A percentile compares a stretch with the other conserved stretches of the same genome.
phyloP scores from a whole-genome alignment of 306 rosid genomes.

The Cucurbita moschata region DNA sequence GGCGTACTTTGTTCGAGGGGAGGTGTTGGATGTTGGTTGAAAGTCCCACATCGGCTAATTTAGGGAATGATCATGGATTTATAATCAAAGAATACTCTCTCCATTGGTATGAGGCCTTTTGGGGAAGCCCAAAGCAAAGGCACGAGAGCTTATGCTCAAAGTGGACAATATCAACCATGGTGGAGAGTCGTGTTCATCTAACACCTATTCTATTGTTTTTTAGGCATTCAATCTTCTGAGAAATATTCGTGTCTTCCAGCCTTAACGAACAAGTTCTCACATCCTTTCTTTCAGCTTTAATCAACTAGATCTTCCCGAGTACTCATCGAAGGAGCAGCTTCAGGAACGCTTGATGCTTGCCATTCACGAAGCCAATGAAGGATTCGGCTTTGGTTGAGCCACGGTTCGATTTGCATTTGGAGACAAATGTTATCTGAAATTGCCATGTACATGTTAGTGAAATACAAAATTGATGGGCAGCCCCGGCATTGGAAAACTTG shows the following conservation, averaged over 20 bases:
- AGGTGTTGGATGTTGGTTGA: too few species aligned
- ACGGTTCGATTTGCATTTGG: slow-evolving; percentile 16
- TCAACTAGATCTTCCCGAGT: slow-evolving; percentile 97
- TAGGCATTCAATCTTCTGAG: neutral
- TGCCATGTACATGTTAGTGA: slow-evolving; percentile 39
- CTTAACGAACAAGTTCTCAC: neutral
- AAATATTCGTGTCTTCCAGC: neutral
- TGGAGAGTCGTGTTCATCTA: too few species aligned
- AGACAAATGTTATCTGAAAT: slow-evolving; percentile 21
- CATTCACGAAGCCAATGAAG: slow-evolving; percentile 95
- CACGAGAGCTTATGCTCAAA: too few species aligned
- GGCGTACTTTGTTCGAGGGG: too few species aligned
- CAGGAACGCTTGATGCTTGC: slow-evolving; percentile 92
- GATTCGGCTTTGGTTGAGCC: slow-evolving; percentile 82
- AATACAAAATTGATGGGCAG: neutral
- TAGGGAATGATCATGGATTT: too few species aligned
- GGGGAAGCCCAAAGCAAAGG: too few species aligned
- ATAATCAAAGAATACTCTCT: too few species aligned
- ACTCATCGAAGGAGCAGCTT: slow-evolving; percentile 84
- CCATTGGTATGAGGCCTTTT: too few species aligned
- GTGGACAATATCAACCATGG: too few species aligned
- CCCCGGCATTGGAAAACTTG: neutral
- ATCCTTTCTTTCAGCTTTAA: slow-evolving; percentile 51
- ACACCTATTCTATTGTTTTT: neutral
- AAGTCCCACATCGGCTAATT: too few species aligned